phyloP scores from a whole-genome alignment of 139 green algal species.

The Edaphochlamys debaryana region DNA sequence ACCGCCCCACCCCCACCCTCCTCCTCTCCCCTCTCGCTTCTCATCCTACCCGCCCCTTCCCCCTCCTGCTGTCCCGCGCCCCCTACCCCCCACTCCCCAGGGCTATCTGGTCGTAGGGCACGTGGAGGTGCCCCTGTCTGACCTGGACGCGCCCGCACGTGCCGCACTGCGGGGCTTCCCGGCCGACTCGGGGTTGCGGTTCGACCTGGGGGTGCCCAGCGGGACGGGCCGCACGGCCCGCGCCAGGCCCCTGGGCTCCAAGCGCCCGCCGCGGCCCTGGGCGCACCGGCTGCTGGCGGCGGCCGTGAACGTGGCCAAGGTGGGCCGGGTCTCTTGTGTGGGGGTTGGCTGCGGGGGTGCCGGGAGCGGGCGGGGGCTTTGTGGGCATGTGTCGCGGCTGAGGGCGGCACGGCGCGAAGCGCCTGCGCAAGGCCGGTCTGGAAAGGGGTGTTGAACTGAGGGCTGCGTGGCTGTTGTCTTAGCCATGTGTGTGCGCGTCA shows the following conservation, averaged over 20 bases:
- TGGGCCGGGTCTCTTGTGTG: neutral
- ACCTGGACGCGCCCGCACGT: neutral
- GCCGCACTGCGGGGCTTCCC: constrained; percentile 3
- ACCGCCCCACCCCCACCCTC: neutral
- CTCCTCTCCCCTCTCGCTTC: too few relatives aligned
- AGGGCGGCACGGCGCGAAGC: too few relatives aligned
- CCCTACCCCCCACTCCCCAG: neutral
- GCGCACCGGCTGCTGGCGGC: neutral
- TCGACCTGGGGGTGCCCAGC: neutral
- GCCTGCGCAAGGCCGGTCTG: too few relatives aligned
- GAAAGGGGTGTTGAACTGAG: too few relatives aligned
- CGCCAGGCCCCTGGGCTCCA: neutral
- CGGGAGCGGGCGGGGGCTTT: too few relatives aligned
- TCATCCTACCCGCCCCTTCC: too few relatives aligned
- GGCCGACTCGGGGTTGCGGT: neutral
- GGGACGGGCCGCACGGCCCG: neutral
- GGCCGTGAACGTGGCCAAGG: constrained; percentile 1
- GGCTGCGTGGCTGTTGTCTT: too few relatives aligned
- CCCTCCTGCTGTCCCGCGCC: too few relatives aligned
- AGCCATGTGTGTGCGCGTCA: too few relatives aligned
- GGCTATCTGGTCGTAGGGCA: neutral
- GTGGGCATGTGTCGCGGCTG: too few relatives aligned
- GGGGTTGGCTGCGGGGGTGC: too few relatives aligned
- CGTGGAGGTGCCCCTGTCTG: neutral
- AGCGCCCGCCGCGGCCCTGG: neutral